Base-by-base conservation (phyloP, 805 yeast species). In the Schwanniomyces pseudopolymorphus region DNA sequence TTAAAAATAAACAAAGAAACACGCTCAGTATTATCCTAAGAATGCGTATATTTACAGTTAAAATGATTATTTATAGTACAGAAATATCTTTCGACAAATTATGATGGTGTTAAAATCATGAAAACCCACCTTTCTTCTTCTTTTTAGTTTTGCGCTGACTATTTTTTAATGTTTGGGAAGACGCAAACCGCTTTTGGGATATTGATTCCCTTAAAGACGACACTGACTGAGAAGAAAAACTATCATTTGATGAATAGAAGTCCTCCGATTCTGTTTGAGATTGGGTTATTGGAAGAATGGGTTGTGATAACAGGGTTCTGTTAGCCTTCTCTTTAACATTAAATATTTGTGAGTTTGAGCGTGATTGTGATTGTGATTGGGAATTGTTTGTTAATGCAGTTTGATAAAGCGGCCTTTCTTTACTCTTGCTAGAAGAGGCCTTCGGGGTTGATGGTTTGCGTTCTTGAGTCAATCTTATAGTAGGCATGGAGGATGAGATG, bases 81-180 rank as follows among this genome's bases (percentile, higher is more conserved):
- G 27, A 3, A 26, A 36, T 20, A 24, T 33, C 39, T 26, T 14
- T 5, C 13, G 14, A 21, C 19, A 26, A 26, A 11, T 6, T 6
- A 26, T 26, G 10, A 13, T 26, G 10, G 28, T 26, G 28, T 11
- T 40, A 26, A 24, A 13, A 39, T 57, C 55, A 78, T 22, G 74
- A 75, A 60, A 79, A 79, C 3, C 83, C 83, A 13, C 80, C 72
- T 46, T 72, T 69, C 51, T 68, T 72, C 57, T 72, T 76, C 64
- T 73, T 77, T 54, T 64, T 70, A 54, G 62, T 66, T 46, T 59
- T 63, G 27, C 51, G 51, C n/a, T 38, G 40, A 16, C 21, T 22
- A 28, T 22, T 37, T 10, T 37, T 8, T 28, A n/a, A 9, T 14
- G 45, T n/a, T 14, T 44, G 43, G 5, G 47, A 42, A 14, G 44